Evolutionary conservation across 176 grass and related monocot genomes (phyloP).

Genomic region (Paspalum vaginatum): DNA sequence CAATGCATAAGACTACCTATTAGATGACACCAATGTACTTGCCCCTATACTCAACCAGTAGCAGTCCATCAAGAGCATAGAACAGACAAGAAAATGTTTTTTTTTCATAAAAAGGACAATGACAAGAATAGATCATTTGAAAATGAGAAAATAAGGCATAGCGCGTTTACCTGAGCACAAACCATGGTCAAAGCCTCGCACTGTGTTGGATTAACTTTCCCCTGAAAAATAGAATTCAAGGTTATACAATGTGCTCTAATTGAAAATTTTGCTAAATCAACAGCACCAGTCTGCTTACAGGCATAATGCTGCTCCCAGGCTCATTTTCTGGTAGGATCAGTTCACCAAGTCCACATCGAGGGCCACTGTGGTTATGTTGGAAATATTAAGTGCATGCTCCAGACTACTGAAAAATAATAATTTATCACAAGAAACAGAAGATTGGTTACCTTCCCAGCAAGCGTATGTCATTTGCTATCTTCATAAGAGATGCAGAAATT

Average conservation of each 20-base stretch:
- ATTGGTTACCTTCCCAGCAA: conserved; percentile 80
- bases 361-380: conserved; percentile 60
- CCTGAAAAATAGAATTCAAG: conserved; percentile 60
- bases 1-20: too few species aligned
- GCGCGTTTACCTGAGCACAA: conserved; percentile 79
- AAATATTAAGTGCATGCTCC: conserved; percentile 27
- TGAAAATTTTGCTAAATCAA: conserved; percentile 21
- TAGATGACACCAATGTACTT: too few species aligned
- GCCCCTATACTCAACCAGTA: neutral
- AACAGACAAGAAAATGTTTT: conserved; percentile 24
- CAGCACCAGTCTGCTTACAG: conserved; percentile 54
- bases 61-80: conserved; percentile 23
- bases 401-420: conserved; percentile 10
- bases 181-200: conserved; percentile 99
- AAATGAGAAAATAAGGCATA: conserved; percentile 21
- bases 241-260: neutral
- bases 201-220: conserved; percentile 98
- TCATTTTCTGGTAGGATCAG: conserved; percentile 99
- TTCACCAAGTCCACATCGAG: conserved; percentile 96
- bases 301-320: conserved; percentile 99
- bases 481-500: conserved; percentile 95
- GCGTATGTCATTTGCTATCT: conserved; percentile 97
- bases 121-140: conserved; percentile 16
- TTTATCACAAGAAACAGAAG: neutral
- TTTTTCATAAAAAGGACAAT: neutral